Evolutionary conservation across 164 flowering plant species (phyloP).

Genomic region (Sedum album): DNA sequence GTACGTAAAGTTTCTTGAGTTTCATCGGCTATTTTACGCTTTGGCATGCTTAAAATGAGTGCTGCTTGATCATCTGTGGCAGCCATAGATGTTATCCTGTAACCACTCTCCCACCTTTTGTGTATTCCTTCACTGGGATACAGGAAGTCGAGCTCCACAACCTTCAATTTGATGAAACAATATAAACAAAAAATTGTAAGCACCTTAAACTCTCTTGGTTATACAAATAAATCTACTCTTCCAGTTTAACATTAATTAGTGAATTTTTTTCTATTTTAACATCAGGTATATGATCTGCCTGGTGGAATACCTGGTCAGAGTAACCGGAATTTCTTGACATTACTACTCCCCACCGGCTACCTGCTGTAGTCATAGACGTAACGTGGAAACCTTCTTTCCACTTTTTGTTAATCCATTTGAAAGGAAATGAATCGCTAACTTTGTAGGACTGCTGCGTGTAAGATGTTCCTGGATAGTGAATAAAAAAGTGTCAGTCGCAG

Average conservation of each 20-base stretch:
- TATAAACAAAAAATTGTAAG: background rate
- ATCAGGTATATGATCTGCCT: background rate
- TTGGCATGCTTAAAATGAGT: background rate
- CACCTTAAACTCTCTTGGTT: no score
- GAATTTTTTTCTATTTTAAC: background rate
- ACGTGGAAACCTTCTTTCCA: constrained; percentile 69
- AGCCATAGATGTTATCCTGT: constrained; percentile 5
- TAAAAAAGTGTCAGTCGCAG: background rate
- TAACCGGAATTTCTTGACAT: constrained; percentile 56
- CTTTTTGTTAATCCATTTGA: constrained; percentile 66
- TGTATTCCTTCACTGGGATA: constrained; percentile 6
- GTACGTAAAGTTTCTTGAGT: constrained; percentile 7
- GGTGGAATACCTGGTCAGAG: constrained; percentile 37
- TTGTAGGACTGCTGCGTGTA: constrained; percentile 57
- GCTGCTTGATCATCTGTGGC: constrained; percentile 5
- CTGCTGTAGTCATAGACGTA: constrained; percentile 58
- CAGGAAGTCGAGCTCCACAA: background rate
- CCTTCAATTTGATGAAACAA: background rate
- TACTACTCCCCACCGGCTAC: constrained; percentile 52
- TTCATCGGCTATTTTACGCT: background rate
- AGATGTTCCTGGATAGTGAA: constrained; percentile 24
- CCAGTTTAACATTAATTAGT: no score
- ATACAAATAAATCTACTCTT: no score
- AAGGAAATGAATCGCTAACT: constrained; percentile 58
- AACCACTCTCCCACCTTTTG: constrained; percentile 1